Evolutionary conservation across 2,329 filamentous ascomycete species (phyloP).

Genomic region (Diaporthe citrichinensis): DNA sequence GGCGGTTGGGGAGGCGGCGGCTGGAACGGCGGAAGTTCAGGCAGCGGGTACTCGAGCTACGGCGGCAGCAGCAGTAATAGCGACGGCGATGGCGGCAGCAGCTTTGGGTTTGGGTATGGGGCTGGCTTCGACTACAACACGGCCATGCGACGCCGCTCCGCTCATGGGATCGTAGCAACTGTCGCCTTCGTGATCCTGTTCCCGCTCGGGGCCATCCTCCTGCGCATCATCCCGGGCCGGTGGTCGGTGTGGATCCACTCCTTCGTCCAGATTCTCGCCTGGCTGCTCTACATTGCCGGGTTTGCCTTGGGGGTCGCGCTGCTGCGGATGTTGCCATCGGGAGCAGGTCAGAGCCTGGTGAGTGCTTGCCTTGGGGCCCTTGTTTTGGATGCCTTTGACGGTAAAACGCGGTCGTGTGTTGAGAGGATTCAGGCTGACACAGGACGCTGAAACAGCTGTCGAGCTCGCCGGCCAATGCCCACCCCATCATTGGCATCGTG

Average conservation of each 20-base stretch:
- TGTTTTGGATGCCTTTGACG: background rate
- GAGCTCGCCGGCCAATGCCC: conserved; percentile 53
- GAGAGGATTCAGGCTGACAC: background rate
- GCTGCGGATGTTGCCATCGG: conserved; percentile 50
- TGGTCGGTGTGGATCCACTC: conserved; percentile 57
- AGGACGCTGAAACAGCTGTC: conserved; percentile 46
- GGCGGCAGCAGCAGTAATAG: background rate
- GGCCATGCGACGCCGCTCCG: background rate
- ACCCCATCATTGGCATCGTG: conserved; percentile 63
- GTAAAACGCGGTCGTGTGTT: too few species aligned
- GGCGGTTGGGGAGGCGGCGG: conserved; percentile 28
- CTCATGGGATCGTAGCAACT: conserved; percentile 43
- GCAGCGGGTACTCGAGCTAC: background rate
- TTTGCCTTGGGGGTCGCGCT: conserved; percentile 61
- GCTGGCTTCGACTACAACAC: conserved; percentile 2
- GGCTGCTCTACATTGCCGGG: conserved; percentile 54
- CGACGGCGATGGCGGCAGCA: background rate
- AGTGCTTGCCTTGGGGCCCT: conserved; percentile 38
- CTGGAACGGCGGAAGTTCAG: background rate
- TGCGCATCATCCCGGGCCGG: conserved; percentile 50
- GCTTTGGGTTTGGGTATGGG: background rate
- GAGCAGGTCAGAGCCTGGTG: conserved; percentile 50
- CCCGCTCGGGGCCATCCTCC: conserved; percentile 43
- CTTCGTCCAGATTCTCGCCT: conserved; percentile 55
- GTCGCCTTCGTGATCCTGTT: conserved; percentile 44